phyloP scores from a whole-genome alignment of 202 grass and related monocot genomes.

The Carex arenaria region DNA sequence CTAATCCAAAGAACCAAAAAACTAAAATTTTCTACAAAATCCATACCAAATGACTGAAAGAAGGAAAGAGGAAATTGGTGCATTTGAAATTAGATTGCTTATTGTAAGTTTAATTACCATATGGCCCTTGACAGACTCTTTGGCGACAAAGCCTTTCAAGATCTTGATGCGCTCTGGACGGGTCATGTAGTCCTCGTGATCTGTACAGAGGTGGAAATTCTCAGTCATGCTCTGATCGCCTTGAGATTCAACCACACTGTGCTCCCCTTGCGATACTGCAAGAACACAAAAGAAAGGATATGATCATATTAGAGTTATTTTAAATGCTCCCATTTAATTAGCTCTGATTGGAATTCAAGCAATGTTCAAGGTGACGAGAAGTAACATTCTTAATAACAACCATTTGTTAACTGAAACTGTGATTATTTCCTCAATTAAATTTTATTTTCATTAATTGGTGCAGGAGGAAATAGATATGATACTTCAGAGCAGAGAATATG shows the following conservation, averaged over 20 bases:
- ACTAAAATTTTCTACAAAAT: constrained; percentile 23
- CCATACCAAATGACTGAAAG: constrained; percentile 34
- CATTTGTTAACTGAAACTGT: not conserved
- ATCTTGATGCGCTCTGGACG: constrained; percentile 91
- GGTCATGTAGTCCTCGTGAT: constrained; percentile 55
- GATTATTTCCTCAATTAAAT: not conserved
- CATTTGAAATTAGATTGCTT: not conserved
- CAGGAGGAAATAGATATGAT: not conserved
- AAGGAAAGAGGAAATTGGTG: constrained; percentile 38
- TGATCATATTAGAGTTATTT: not conserved
- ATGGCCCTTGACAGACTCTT: constrained; percentile 94
- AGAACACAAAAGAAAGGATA: not conserved
- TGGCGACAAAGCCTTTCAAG: constrained; percentile 93
- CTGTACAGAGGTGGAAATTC: constrained; percentile 59
- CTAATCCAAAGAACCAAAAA: constrained; percentile 39
- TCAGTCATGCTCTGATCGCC: constrained; percentile 65
- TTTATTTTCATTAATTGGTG: not conserved
- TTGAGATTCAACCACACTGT: constrained; percentile 71
- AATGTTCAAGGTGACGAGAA: not conserved
- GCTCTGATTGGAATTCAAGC: not conserved
- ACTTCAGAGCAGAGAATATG: not conserved
- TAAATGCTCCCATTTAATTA: not conserved
- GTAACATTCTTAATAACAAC: not conserved
- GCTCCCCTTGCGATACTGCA: constrained; percentile 35
- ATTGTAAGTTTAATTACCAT: constrained; percentile 41